Base-by-base conservation (phyloP, 768 basidiomycete species). In the Kwoniella pini region DNA sequence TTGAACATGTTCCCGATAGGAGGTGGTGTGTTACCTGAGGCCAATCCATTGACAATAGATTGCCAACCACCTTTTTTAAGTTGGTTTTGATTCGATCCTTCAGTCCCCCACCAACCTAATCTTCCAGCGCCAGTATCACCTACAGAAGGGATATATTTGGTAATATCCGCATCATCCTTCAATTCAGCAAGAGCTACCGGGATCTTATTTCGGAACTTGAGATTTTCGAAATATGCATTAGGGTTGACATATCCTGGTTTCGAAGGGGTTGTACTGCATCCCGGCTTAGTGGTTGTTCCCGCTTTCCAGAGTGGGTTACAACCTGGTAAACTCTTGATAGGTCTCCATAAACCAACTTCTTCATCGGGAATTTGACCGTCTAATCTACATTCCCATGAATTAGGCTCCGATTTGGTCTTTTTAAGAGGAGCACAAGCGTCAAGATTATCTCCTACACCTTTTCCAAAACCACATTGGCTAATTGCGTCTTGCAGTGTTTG, bases 251-350 rank as follows among this genome's bases (percentile, higher is more conserved):
- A 62, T 9, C 33, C 43, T 2, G 74, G 74, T 4, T 42, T 54
- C 2, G 33, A 7, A 7, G 51, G 15, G 1, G 38, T 21, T 2
- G 46, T 26, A 9, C 21, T 31, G 46, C 71, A 71, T 17, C 52
- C 51, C 3, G 71, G 74, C 30, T 72, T 69, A n/a, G 43, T 54
- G 27, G 46, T 42, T n/a, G 40, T 24, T 22, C 50, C 43, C 1
- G 44, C 51, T 19, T 58, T 61, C 74, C 74, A 75, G 26, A 72
- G 48, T 4, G 64, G 64, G 54, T 75, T 75, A 50, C 74, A 75
- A 24, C 74, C 74, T 13, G 74, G 74, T 0, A 75, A 64, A 7
- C 54, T 57, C 26, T 40, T 24, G 33, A 75, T 50, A 17, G 74
- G 67, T 26, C 60, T 38, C 42, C 52, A 61, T 5, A 70, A 53